phyloP scores from a whole-genome alignment of 345 rosid species.

The Cardamine chenopodiifolia region DNA sequence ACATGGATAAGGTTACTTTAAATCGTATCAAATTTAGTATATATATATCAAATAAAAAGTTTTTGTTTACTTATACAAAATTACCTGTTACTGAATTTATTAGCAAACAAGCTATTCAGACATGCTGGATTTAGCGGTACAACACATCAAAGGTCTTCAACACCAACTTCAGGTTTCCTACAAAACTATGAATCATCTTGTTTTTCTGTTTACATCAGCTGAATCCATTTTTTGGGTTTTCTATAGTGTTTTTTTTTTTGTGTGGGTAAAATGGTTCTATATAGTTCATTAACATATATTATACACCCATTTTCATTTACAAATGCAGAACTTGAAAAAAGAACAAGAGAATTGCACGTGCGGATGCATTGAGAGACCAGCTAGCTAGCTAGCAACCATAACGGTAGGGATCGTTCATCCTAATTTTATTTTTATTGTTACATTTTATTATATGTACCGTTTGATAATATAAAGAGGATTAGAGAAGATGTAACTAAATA shows the following conservation, averaged over 20 bases:
- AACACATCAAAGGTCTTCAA: constrained; percentile 94
- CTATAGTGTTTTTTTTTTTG: too few species aligned
- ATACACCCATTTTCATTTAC: not conserved
- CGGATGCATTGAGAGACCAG: constrained; percentile 50
- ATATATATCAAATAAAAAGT: not conserved
- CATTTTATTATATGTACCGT: not conserved
- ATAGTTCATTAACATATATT: not conserved
- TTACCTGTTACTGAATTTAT: not conserved
- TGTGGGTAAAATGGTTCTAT: too few species aligned
- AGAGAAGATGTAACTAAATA: constrained; percentile 36
- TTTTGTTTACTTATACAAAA: not conserved
- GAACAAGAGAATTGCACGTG: constrained; percentile 79
- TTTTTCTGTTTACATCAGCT: constrained; percentile 8
- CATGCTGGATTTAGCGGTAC: constrained; percentile 96
- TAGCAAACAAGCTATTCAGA: constrained; percentile 98
- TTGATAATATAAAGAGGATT: constrained; percentile 24
- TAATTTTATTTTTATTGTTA: constrained; percentile 5
- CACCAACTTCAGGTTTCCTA: constrained; percentile 75
- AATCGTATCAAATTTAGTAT: not conserved
- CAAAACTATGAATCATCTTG: not conserved
- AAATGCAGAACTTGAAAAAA: constrained; percentile 66
- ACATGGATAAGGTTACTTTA: constrained; percentile 90
- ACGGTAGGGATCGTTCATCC: constrained; percentile 26
- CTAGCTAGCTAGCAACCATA: constrained; percentile 26
- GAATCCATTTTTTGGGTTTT: constrained; percentile 4